phyloP scores from a whole-genome alignment of 768 basidiomycete species.

The Pisolithus microcarpus region DNA sequence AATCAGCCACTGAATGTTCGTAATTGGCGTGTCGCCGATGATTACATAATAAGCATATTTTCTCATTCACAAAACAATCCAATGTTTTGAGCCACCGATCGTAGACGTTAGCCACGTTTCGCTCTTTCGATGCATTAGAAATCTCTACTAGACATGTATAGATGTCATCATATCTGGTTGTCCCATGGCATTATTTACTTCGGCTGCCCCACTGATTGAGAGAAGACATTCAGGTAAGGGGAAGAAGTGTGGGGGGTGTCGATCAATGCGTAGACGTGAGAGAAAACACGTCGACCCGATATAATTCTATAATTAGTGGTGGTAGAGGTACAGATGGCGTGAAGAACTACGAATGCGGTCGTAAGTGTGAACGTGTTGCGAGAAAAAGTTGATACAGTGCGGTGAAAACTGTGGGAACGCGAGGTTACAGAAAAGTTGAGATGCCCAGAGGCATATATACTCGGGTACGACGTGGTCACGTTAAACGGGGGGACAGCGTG shows the following conservation, averaged over 20 bases:
- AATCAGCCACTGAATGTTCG: no score
- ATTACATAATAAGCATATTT: no score
- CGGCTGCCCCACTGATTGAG: no score
- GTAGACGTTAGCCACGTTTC: no score
- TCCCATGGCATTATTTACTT: no score
- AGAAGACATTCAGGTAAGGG: no score
- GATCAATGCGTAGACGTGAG: neutral
- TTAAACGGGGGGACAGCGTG: neutral
- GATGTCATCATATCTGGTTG: no score
- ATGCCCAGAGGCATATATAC: conserved; percentile 3
- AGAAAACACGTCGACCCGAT: neutral
- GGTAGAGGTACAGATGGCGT: conserved; percentile 14
- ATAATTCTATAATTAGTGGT: conserved; percentile 13
- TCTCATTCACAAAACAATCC: no score
- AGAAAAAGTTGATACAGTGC: conserved; percentile 16
- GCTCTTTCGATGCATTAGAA: no score
- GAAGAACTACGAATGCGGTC: neutral
- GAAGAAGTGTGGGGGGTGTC: neutral
- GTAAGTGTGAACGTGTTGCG: conserved; percentile 9
- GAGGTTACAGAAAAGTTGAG: neutral
- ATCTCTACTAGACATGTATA: no score
- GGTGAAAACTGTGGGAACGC: neutral
- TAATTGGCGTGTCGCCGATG: no score
- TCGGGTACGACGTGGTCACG: conserved; percentile 1
- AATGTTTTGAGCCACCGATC: no score